Evolutionary conservation across 345 rosid species (phyloP), one percentile per base, ranked within the genome.

Genomic region (Eucalyptus cloeziana): DNA sequence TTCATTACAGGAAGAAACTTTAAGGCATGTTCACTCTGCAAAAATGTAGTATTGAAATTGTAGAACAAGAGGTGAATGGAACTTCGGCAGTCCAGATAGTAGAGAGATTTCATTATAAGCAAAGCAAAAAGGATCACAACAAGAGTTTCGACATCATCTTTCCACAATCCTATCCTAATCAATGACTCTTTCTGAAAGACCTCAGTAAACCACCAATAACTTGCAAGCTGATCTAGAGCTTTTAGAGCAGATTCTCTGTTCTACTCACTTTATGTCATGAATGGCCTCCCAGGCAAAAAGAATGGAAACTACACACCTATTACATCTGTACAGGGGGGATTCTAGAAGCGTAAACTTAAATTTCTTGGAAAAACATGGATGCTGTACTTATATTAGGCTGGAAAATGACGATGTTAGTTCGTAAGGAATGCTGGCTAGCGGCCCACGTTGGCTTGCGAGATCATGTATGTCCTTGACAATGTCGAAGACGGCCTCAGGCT

Each of bases 401-500:
- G 98, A 88, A 90, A 98, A 96, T 21, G 99, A 96, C 51, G 98
- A 95, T 49, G 98, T 96, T 86, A 96, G 92, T 67, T 91, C 89
- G 64, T 98, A 98, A 47, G 98, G 92, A n/a, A 96, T 88, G 17
- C 87, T 92, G 86, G 96, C 94, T 43, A 96, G 94, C 86, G 95
- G 98, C 54, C 96, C 95, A 16, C 97, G 93, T 90, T 95, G 94
- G 33, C 87, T 89, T 13, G 95, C 94, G 12, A 98, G 98, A 86
- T 95, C 94, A 80, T 97, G 95, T 49, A 98, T 93, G 94, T 98
- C 99, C 94, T 94, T 96, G 33, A 97, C 98, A 52, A 98, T 97
- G 92, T 98, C 91, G 6, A 98, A 97, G 47, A 98, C 99, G 7
- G 98, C 99, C 90, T 98, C 98, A 1, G 99, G 99, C 88, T 97